phyloP scores from a whole-genome alignment of 345 rosid species.

The Brassica juncea region DNA sequence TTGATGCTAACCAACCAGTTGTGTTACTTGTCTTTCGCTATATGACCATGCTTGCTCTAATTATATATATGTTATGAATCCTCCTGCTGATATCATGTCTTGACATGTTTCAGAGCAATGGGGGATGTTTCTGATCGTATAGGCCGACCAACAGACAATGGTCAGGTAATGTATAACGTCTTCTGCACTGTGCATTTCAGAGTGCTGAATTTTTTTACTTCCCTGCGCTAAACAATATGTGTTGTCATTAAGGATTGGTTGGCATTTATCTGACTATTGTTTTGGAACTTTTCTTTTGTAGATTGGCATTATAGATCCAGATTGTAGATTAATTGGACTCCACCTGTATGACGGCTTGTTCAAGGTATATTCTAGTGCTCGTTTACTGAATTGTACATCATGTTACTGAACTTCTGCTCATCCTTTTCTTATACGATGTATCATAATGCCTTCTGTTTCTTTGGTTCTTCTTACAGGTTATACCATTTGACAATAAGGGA shows the following conservation, averaged over 20 bases:
- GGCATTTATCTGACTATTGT: slow-evolving; percentile 3
- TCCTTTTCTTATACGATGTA: not conserved
- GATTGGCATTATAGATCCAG: slow-evolving; percentile 74
- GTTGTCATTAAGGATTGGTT: not conserved
- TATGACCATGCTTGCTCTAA: not conserved
- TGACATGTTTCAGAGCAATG: slow-evolving; percentile 74
- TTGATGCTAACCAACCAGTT: slow-evolving; percentile 19
- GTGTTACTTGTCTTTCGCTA: not conserved
- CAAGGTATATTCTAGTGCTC: slow-evolving; percentile 54
- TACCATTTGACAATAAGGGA: slow-evolving; percentile 97
- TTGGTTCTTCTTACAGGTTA: slow-evolving; percentile 59
- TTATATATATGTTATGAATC: too few relatives aligned
- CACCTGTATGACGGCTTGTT: slow-evolving; percentile 97
- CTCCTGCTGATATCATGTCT: slow-evolving; percentile 8
- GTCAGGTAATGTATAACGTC: slow-evolving; percentile 61
- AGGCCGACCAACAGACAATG: slow-evolving; percentile 96
- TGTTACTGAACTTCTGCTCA: not conserved
- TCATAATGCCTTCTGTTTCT: not conserved
- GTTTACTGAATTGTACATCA: slow-evolving; percentile 6
- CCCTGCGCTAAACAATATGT: not conserved
- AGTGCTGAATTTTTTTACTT: not conserved
- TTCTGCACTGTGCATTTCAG: slow-evolving; percentile 8
- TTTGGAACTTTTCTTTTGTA: slow-evolving; percentile 7
- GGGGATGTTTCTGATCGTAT: slow-evolving; percentile 98
- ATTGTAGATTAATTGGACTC: slow-evolving; percentile 95